Evolutionary conservation across 441 rosid genomes (phyloP).

Genomic region (Jatropha multifida): DNA sequence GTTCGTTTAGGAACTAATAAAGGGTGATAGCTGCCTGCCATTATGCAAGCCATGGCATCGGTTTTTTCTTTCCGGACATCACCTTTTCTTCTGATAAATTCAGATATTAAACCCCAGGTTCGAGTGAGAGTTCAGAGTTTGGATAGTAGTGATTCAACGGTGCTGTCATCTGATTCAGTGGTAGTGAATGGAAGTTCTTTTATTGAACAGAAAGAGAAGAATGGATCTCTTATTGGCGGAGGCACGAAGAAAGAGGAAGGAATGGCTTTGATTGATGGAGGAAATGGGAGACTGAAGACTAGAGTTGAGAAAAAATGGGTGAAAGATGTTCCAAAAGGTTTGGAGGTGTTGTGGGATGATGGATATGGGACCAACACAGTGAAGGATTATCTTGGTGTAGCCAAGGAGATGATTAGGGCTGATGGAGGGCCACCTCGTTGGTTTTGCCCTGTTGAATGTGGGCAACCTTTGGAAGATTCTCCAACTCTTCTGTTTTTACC

Average conservation of each 20-base stretch:
- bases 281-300: conserved; percentile 43
- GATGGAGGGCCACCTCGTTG: conserved; percentile 89
- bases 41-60: conserved; percentile 37
- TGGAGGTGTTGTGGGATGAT: conserved; percentile 87
- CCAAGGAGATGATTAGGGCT: conserved; percentile 55
- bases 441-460: conserved; percentile 84
- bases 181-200: conserved; percentile 42
- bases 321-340: conserved; percentile 27
- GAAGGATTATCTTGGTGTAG: conserved; percentile 59
- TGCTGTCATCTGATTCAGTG: conserved; percentile 34
- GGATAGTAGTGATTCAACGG: conserved; percentile 32
- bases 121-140: conserved; percentile 49
- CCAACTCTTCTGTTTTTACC: conserved; percentile 81
- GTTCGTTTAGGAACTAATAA: not conserved
- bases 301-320: not conserved
- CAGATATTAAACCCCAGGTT: conserved; percentile 31
- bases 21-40: conserved; percentile 7
- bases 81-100: conserved; percentile 28
- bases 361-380: conserved; percentile 65
- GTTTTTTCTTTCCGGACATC: conserved; percentile 27
- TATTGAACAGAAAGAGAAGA: conserved; percentile 18
- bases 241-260: conserved; percentile 24
- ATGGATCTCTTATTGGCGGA: conserved; percentile 14
- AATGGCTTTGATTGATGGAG: conserved; percentile 35
- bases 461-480: conserved; percentile 59